phyloP scores from a whole-genome alignment of 805 yeast genomes.

The Cyberlindnera bimundalis region DNA sequence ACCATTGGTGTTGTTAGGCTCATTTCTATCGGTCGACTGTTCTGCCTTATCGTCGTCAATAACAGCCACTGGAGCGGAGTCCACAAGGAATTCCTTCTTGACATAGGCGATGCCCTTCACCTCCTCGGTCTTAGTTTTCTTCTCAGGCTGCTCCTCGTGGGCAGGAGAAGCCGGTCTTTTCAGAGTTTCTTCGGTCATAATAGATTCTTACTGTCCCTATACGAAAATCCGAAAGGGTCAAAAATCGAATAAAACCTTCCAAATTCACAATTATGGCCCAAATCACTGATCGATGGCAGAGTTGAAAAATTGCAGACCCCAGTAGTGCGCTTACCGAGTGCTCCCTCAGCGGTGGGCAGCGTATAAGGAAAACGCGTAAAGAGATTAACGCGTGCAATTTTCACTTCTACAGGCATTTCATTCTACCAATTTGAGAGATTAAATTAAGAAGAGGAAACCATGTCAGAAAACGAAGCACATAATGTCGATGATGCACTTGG shows the following conservation, averaged over 20 bases:
- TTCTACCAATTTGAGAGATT: neutral
- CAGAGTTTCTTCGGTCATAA: slow-evolving; percentile 15
- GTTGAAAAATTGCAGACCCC: slow-evolving; percentile 2
- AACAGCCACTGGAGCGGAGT: slow-evolving; percentile 20
- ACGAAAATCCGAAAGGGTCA: too few species aligned
- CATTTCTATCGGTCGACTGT: slow-evolving; percentile 36
- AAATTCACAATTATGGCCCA: too few species aligned
- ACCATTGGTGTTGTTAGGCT: slow-evolving; percentile 34
- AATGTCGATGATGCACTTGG: slow-evolving; percentile 19
- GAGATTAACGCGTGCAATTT: too few species aligned
- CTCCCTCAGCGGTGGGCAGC: too few species aligned
- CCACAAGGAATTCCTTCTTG: slow-evolving; percentile 64
- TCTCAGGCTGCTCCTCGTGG: slow-evolving; percentile 6
- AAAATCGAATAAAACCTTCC: too few species aligned
- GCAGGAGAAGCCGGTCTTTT: slow-evolving; percentile 24
- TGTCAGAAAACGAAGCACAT: slow-evolving; percentile 1
- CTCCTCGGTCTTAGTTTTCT: slow-evolving; percentile 17
- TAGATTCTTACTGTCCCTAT: neutral
- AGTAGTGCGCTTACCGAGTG: slow-evolving; percentile 3
- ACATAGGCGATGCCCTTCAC: slow-evolving; percentile 69
- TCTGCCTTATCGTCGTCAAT: slow-evolving; percentile 48
- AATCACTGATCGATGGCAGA: neutral
- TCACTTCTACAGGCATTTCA: too few species aligned
- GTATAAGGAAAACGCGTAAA: slow-evolving; percentile 1
- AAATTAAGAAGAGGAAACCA: neutral